Evolutionary conservation across 2,329 filamentous ascomycete species (phyloP).

Genomic region (Aspergillus flavus): DNA sequence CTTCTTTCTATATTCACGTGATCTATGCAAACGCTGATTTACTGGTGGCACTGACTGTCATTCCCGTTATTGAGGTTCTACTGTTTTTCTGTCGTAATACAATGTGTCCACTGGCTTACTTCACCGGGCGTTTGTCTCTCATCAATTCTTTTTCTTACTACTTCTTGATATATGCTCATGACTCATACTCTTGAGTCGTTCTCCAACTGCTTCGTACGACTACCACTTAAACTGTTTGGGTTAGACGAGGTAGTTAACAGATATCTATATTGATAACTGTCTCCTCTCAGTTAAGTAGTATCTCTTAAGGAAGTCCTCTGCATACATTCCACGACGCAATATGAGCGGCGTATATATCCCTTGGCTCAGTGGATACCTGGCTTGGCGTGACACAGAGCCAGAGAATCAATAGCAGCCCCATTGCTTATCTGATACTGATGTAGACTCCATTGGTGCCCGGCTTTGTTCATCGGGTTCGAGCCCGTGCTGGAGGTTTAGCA

Average conservation of each 20-base stretch:
- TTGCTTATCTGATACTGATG: background rate
- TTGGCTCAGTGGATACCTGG: background rate
- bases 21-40: no score
- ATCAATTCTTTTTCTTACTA: background rate
- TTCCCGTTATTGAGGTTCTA: no score
- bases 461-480: background rate
- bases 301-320: background rate
- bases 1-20: no score
- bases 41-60: no score
- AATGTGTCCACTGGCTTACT: no score
- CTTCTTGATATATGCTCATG: background rate
- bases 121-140: no score
- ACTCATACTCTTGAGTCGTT: background rate
- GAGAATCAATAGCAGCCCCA: background rate
- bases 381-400: background rate
- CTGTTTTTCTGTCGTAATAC: no score
- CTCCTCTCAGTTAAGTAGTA: background rate
- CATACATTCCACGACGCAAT: background rate
- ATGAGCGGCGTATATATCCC: background rate
- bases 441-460: background rate
- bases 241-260: no score
- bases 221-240: background rate
- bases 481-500: background rate
- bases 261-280: background rate
- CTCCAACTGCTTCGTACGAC: background rate